A percentile compares a stretch with the other conserved stretches of the same genome.
phyloP scores from a whole-genome alignment of 2,329 filamentous ascomycete genomes.

The Aureobasidium sp. region DNA sequence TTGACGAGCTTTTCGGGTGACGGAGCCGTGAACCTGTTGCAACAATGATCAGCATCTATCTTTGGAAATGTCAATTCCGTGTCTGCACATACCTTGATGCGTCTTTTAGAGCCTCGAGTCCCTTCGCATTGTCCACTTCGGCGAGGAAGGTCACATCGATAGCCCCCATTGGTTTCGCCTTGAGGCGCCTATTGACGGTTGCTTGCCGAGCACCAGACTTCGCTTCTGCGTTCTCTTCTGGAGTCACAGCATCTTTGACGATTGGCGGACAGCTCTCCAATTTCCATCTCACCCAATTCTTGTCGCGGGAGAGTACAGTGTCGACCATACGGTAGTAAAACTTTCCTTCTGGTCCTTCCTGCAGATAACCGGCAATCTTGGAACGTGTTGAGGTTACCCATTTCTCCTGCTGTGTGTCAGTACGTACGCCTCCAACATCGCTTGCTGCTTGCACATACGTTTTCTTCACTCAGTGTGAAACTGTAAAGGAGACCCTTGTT shows the following conservation, averaged over 20 bases:
- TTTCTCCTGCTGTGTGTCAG: conserved; percentile 49
- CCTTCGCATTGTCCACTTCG: conserved; percentile 51
- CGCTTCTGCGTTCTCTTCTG: conserved; percentile 60
- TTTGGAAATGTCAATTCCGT: conserved; percentile 5
- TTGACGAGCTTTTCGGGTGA: conserved; percentile 60
- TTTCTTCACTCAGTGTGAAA: conserved; percentile 66
- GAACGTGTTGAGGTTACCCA: conserved; percentile 76
- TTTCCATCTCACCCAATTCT: conserved; percentile 99
- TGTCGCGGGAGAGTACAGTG: conserved; percentile 88
- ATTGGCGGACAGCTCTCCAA: conserved; percentile 87
- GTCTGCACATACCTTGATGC: conserved; percentile 37
- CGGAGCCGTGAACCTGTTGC: conserved; percentile 53
- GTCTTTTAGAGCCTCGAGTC: conserved; percentile 62
- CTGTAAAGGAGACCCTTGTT: conserved; percentile 85
- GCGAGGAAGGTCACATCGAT: conserved; percentile 71
- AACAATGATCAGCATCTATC: conserved; percentile 23
- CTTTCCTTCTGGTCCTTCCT: conserved; percentile 70
- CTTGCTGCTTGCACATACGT: conserved; percentile 27
- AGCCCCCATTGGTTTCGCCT: conserved; percentile 55
- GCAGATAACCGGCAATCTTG: conserved; percentile 73
- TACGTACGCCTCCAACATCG: background rate
- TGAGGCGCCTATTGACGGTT: conserved; percentile 62
- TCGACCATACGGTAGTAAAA: conserved; percentile 97
- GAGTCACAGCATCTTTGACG: conserved; percentile 61
- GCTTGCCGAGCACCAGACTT: conserved; percentile 56